Percentiles rank a stretch among this genome's conserved stretches.
Evolutionary conservation across 2,329 filamentous ascomycete species (phyloP).

Genomic region (Pseudogymnoascus sp.): DNA sequence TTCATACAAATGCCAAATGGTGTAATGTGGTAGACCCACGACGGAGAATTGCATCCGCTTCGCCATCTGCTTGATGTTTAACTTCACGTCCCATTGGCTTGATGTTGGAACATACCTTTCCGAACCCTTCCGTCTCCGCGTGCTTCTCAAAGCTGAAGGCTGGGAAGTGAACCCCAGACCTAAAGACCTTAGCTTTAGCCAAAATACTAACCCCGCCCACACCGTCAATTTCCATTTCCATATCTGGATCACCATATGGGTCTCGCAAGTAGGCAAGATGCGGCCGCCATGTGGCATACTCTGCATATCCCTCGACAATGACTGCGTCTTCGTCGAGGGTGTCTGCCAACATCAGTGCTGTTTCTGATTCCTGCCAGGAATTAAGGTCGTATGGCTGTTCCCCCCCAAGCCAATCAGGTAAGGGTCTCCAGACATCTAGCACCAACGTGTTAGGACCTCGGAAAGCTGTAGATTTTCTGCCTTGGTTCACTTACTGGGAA

Average conservation of each 20-base stretch:
- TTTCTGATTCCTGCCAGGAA: slow-evolving; percentile 99
- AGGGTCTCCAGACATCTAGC: slow-evolving; percentile 90
- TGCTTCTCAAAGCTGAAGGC: slow-evolving; percentile 99
- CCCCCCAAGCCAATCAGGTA: slow-evolving; percentile 96
- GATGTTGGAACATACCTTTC: slow-evolving; percentile 60
- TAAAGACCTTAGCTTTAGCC: slow-evolving; percentile 91
- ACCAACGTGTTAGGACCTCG: slow-evolving; percentile 23
- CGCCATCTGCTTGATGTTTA: slow-evolving; percentile 63
- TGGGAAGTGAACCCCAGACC: slow-evolving; percentile 91
- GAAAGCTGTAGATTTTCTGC: slow-evolving; percentile 13
- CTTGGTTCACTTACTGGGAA: slow-evolving; percentile 67
- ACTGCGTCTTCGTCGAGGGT: slow-evolving; percentile 96
- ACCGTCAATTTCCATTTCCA: slow-evolving; percentile 99
- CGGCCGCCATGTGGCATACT: slow-evolving; percentile 96
- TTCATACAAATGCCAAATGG: slow-evolving; percentile 99
- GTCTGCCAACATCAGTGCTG: slow-evolving; percentile 84
- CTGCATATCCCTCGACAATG: slow-evolving; percentile 96
- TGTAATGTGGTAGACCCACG: slow-evolving; percentile 92
- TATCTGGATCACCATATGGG: slow-evolving; percentile 94
- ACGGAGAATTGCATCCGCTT: slow-evolving; percentile 94
- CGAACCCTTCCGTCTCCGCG: slow-evolving; percentile 95
- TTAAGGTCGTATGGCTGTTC: slow-evolving; percentile 98
- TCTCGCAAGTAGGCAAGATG: slow-evolving; percentile 95
- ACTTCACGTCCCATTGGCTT: neutral
- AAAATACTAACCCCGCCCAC: slow-evolving; percentile 96